These are phyloP conservation scores for Oryza longistaminata DNA, from an alignment of 176 grass and related monocot species.

Conservation along the genomic window DNA sequence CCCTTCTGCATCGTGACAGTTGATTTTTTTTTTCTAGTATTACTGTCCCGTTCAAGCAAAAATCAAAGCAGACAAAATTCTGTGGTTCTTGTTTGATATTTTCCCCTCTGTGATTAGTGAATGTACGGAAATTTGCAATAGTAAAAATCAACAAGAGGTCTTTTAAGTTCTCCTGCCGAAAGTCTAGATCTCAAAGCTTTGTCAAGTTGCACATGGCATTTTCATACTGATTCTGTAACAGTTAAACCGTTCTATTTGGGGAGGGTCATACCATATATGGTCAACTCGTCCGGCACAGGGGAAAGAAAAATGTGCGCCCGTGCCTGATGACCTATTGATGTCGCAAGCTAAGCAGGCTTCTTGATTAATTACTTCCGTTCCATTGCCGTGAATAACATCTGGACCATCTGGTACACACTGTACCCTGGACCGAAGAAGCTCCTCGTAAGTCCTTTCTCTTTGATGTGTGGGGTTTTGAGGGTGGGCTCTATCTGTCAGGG, in stretches of 20 bases:
- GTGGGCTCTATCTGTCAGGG: too few relatives aligned
- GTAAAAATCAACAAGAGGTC: not conserved
- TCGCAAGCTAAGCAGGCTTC: not conserved
- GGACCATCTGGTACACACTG: not conserved
- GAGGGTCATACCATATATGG: slow-evolving; percentile 8
- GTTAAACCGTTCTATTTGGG: slow-evolving; percentile 27
- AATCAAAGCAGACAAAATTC: not conserved
- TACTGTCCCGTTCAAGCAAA: not conserved
- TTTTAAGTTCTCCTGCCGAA: not conserved
- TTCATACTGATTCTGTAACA: slow-evolving; percentile 9
- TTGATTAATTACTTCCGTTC: not conserved
- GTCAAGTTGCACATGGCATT: slow-evolving; percentile 13
- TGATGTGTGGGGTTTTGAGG: too few relatives aligned
- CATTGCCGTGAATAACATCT: not conserved
- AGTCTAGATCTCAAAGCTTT: not conserved
- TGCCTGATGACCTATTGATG: slow-evolving; percentile 43
- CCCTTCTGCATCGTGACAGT: not conserved
- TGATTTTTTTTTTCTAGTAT: not conserved
- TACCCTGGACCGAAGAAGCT: not conserved
- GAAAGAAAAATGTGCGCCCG: slow-evolving; percentile 5
- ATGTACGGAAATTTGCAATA: not conserved
- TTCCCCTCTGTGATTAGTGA: not conserved
- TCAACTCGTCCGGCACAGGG: slow-evolving; percentile 28
- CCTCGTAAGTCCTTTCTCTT: too few relatives aligned
- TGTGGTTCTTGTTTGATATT: not conserved